phyloP scores from a whole-genome alignment of 176 grass and related monocot genomes.

The Bromus sterilis region DNA sequence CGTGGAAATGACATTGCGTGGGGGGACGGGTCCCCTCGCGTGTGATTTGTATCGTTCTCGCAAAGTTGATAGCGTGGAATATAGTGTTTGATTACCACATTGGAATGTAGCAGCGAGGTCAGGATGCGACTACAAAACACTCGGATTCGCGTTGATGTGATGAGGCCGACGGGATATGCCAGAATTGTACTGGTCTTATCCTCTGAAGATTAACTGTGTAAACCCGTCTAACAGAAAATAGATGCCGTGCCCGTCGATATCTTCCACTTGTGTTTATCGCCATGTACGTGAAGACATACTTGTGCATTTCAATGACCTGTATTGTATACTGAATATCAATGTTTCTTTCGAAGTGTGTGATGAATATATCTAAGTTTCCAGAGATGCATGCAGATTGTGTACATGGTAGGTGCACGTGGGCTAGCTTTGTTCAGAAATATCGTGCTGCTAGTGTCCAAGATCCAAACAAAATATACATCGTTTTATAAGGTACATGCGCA shows the following conservation, averaged over 20 bases:
- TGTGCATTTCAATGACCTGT: no score
- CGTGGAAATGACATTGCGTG: background rate
- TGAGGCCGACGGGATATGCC: conserved; percentile 10
- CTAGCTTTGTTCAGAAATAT: background rate
- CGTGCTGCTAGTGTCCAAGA: conserved; percentile 11
- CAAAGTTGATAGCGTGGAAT: conserved; percentile 13
- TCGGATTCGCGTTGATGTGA: background rate
- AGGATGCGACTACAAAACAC: conserved; percentile 26
- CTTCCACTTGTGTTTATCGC: background rate
- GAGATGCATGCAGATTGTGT: background rate
- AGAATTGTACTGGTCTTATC: conserved; percentile 19
- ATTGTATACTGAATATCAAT: no score
- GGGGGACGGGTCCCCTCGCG: background rate
- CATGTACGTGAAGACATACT: no score
- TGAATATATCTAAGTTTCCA: background rate
- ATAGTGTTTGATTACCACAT: conserved; percentile 18
- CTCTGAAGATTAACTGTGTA: background rate
- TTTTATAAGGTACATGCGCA: background rate
- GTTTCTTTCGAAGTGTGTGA: background rate
- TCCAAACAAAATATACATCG: background rate
- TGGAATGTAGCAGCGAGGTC: conserved; percentile 31
- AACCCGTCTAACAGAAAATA: background rate
- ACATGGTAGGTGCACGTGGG: background rate
- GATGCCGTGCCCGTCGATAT: background rate
- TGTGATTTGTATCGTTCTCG: background rate